Conservation (phyloP, 441 rosid genomes). For the Jatropha multifida region DNA sequence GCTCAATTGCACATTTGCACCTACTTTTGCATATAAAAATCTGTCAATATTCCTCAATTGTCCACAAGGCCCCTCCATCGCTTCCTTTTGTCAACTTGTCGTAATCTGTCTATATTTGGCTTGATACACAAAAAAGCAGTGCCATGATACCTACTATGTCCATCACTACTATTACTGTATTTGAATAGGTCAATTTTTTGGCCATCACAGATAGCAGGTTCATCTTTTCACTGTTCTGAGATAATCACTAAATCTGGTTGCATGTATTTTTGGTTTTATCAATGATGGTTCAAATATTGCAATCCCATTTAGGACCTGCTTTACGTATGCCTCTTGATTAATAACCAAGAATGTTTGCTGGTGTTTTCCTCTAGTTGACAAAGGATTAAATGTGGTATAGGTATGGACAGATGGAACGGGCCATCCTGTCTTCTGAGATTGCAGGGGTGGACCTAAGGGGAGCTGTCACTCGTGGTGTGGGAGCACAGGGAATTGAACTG, state of each 20-base stretch:
- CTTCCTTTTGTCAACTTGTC: neutral
- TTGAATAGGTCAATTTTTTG: neutral
- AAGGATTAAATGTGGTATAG: slow-evolving; percentile 42
- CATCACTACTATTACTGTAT: neutral
- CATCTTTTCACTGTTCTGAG: neutral
- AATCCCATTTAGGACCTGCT: slow-evolving; percentile 1
- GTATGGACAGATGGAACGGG: slow-evolving; percentile 96
- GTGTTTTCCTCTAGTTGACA: slow-evolving; percentile 23
- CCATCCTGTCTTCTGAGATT: slow-evolving; percentile 84
- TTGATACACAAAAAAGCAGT: neutral
- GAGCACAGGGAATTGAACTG: slow-evolving; percentile 98
- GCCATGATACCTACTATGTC: neutral
- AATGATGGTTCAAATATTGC: neutral
- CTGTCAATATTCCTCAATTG: neutral
- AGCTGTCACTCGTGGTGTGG: slow-evolving; percentile 96
- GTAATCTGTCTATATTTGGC: neutral
- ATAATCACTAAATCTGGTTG: neutral
- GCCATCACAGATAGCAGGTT: neutral
- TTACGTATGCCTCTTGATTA: neutral
- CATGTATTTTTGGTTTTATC: neutral
- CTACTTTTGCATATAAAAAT: neutral
- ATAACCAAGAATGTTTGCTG: slow-evolving; percentile 13
- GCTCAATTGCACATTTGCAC: neutral
- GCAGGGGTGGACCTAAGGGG: slow-evolving; percentile 93
- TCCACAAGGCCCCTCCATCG: neutral